A percentile compares a stretch with the other conserved stretches of the same genome.
Conservation (phyloP, 2,329 filamentous ascomycete species). For the Endoconidiophora polonica region DNA sequence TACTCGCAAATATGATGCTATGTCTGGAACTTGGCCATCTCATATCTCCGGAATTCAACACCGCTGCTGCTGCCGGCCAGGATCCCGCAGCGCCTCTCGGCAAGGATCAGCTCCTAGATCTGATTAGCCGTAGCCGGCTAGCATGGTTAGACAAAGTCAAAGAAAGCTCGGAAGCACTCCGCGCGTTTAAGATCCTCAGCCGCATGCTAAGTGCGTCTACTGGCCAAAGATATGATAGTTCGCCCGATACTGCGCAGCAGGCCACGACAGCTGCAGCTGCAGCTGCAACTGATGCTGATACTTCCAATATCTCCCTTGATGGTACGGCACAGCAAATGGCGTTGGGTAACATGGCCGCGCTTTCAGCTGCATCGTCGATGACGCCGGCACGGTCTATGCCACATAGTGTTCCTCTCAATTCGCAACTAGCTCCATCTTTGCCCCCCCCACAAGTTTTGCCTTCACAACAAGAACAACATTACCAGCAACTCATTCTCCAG, state of each 20-base stretch:
- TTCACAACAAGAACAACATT: too few species aligned
- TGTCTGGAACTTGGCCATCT: conserved; percentile 22
- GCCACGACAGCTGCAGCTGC: neutral
- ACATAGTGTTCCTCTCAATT: too few species aligned
- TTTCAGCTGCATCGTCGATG: neutral
- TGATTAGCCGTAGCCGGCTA: conserved; percentile 17
- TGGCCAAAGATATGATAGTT: conserved; percentile 16
- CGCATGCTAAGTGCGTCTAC: conserved; percentile 19
- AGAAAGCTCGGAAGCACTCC: conserved; percentile 17
- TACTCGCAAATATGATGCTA: conserved; percentile 30
- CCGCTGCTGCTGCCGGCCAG: neutral
- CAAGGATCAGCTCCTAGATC: conserved; percentile 16
- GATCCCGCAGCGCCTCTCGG: conserved; percentile 13
- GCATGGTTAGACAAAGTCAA: conserved; percentile 18
- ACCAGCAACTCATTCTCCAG: neutral
- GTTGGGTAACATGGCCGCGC: too few species aligned
- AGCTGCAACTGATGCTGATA: neutral
- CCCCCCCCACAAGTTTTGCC: too few species aligned
- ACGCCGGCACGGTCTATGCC: neutral
- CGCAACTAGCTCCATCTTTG: too few species aligned
- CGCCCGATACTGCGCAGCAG: conserved; percentile 14
- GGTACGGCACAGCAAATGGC: neutral
- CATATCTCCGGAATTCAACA: conserved; percentile 1
- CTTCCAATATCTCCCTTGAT: neutral
- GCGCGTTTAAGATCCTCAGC: conserved; percentile 19